Evolutionary conservation across 208 protist genomes (phyloP).

Genomic region (Wallacemonas rigidus): DNA sequence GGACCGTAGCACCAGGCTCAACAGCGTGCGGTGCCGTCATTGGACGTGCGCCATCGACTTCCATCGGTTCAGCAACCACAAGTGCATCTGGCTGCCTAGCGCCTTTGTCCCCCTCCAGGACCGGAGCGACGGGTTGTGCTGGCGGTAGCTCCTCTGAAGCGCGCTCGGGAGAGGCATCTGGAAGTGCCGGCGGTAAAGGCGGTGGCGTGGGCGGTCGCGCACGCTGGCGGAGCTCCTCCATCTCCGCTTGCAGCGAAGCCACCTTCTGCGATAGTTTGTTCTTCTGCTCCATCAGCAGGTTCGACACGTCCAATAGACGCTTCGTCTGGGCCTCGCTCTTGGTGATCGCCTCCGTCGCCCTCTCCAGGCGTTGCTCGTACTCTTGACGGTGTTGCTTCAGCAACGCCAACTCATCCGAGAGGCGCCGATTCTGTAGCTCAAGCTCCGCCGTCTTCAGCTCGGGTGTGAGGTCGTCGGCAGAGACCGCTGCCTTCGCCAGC

Average conservation of each 20-base stretch:
- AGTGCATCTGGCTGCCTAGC: too few relatives aligned
- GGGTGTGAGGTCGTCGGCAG: not conserved
- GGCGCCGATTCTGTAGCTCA: not conserved
- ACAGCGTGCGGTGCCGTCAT: too few relatives aligned
- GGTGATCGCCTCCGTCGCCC: constrained; percentile 12
- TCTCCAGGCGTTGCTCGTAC: constrained; percentile 30
- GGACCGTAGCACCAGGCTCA: too few relatives aligned
- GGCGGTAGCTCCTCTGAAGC: too few relatives aligned
- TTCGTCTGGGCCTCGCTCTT: constrained; percentile 35
- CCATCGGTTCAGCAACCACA: too few relatives aligned
- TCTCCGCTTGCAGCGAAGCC: constrained; percentile 21
- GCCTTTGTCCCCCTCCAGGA: too few relatives aligned
- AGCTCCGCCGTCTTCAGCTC: constrained; percentile 10
- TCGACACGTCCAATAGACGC: constrained; percentile 41
- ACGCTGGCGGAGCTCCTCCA: constrained; percentile 15
- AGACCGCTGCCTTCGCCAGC: not conserved
- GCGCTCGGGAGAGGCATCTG: too few relatives aligned
- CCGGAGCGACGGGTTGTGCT: too few relatives aligned
- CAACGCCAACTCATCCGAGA: constrained; percentile 21
- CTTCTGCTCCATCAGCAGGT: constrained; percentile 43
- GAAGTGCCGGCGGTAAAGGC: not conserved
- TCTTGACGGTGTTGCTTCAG: constrained; percentile 25
- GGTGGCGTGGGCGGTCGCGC: not conserved
- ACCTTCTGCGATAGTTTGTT: constrained; percentile 30
- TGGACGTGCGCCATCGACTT: too few relatives aligned